Evolutionary conservation across 495 filamentous ascomycete species (phyloP).

Genomic region (Tuber indicum): DNA sequence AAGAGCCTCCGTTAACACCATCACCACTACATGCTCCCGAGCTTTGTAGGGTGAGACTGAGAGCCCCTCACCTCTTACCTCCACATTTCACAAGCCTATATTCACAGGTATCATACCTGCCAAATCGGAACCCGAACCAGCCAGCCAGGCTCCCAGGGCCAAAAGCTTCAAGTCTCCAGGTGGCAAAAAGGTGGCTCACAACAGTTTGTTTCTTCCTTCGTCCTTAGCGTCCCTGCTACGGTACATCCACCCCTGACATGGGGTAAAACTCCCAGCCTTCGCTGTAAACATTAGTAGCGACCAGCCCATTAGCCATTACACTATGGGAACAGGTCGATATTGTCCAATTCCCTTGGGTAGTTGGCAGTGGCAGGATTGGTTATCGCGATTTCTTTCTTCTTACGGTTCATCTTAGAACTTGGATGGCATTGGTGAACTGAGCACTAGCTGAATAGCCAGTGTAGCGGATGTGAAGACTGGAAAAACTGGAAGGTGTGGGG

Average conservation of each 20-base stretch:
- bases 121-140: neutral
- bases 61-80: neutral
- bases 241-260: too few species aligned
- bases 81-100: neutral
- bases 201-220: neutral
- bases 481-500: neutral
- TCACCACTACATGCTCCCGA: neutral
- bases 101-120: neutral
- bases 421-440: neutral
- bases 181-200: neutral
- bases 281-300: too few species aligned
- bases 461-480: neutral
- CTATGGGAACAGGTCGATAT: too few species aligned
- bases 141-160: neutral
- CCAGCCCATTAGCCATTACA: too few species aligned
- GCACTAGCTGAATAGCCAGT: neutral
- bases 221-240: too few species aligned
- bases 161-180: neutral
- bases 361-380: neutral
- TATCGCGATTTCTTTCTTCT: neutral
- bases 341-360: neutral
- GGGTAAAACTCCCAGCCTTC: too few species aligned
- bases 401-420: neutral
- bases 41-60: neutral
- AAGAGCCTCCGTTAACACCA: neutral